Evolutionary conservation across 495 filamentous ascomycete species (phyloP), one percentile per base, ranked within the genome.

Genomic region (Xylaria longipes): DNA sequence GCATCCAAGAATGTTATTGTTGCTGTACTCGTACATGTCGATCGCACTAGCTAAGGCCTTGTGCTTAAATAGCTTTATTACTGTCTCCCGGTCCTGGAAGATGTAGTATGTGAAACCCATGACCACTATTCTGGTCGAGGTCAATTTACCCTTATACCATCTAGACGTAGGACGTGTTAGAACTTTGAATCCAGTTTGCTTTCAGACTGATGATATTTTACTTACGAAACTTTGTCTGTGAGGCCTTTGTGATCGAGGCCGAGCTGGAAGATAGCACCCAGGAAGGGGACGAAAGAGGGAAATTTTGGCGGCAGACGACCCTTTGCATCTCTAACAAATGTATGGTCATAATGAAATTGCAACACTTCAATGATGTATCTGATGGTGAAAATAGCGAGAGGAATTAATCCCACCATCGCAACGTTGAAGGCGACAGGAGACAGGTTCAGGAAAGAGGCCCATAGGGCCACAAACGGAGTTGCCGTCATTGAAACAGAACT

Each of bases 61-160:
- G 37, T 62, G 37, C 57, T 63, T 70, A 43, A 58, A 63, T 14
- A 70, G 31, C 14, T 63, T 58, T 1, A 27, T 63, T 12, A 70
- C 1, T 27, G 68, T 70, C 45, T 70, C 68, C 45, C 68, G 56
- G n/a, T 70, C 68, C 43, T 70, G 68, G 68, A 70, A 70, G 22
- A 70, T 15, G 45, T 63, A 58, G 31, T 52, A 39, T 37, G 58
- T 58, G 57, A 50, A 63, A 15, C 68, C 68, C 52, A 58, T 58
- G 12, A 62, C n/a, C 27, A n/a, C 22, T 41, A 67, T 67, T 67
- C 65, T 56, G 22, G 56, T 54, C 0, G 65, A 67, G n/a, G 65
- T 56, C 22, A 67, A 67, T 56, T 56, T 56, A 5, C 65, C 65
- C 48, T 67, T 67, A n/a, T 67, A 67, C 65, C 65, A 67, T 9